Conservation (phyloP, 2,329 filamentous ascomycete species). For the Colletotrichum melonis region DNA sequence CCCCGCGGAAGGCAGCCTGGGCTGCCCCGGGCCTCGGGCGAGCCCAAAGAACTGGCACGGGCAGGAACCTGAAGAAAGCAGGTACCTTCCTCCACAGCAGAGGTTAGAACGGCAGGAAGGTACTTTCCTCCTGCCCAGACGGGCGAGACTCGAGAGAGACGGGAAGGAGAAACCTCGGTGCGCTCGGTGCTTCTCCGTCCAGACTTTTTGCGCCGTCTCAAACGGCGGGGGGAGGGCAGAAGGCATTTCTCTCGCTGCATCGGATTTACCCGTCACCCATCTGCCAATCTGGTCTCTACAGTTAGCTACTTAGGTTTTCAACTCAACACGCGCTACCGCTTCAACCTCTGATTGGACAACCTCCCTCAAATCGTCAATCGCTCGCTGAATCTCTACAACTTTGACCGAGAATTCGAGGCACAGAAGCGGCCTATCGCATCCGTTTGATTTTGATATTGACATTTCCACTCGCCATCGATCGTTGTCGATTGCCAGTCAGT, state of each 20-base stretch:
- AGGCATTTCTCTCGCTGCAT: neutral
- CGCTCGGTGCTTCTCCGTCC: constrained; percentile 31
- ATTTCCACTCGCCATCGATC: neutral
- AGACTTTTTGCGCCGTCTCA: neutral
- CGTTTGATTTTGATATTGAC: constrained; percentile 10
- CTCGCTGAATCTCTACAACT: constrained; percentile 25
- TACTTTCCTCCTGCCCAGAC: neutral
- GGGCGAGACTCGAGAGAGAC: neutral
- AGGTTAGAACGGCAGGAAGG: neutral
- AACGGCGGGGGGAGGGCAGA: neutral
- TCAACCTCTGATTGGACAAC: neutral
- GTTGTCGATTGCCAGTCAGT: neutral
- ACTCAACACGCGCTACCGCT: neutral
- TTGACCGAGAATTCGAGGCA: constrained; percentile 15
- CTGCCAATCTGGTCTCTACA: no score
- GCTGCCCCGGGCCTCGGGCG: constrained; percentile 38
- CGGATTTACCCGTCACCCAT: neutral
- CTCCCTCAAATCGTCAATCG: neutral
- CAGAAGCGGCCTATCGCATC: constrained; percentile 11
- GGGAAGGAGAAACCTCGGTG: neutral
- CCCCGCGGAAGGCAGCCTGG: constrained; percentile 45
- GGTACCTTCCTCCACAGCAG: neutral
- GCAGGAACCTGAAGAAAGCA: neutral
- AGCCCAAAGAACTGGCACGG: constrained; percentile 37
- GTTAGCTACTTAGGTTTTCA: neutral